phyloP scores from a whole-genome alignment of 1,284 basidiomycete species.

The Tilletiaria anomala region DNA sequence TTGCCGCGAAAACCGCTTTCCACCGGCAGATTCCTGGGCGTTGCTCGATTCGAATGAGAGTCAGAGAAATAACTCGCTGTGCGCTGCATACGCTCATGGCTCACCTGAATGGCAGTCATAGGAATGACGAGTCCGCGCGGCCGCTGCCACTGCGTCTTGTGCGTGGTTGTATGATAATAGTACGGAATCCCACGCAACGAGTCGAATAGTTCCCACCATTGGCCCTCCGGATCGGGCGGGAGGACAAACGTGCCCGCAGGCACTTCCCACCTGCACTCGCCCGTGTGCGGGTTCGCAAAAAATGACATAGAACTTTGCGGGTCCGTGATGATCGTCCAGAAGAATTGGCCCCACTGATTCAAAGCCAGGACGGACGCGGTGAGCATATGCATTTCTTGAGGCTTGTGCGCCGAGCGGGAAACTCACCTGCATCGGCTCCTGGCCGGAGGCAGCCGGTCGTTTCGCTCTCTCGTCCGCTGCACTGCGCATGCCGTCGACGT shows the following conservation, averaged over 20 bases:
- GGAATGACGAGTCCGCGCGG: slow-evolving; percentile 78
- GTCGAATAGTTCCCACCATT: slow-evolving; percentile 89
- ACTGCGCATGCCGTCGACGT: not conserved
- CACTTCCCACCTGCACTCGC: slow-evolving; percentile 80
- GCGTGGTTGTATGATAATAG: slow-evolving; percentile 79
- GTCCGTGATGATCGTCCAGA: not conserved
- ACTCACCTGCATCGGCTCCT: not conserved
- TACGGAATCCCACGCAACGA: slow-evolving; percentile 65
- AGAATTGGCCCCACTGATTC: not conserved
- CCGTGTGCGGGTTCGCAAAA: slow-evolving; percentile 80
- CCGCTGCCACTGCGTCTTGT: slow-evolving; percentile 74
- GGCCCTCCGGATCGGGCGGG: slow-evolving; percentile 66
- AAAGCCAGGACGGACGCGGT: too few species aligned
- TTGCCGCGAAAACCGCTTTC: not conserved
- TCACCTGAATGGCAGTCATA: slow-evolving; percentile 62
- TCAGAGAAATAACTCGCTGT: slow-evolving; percentile 6
- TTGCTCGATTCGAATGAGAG: slow-evolving; percentile 1
- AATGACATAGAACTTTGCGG: slow-evolving; percentile 44
- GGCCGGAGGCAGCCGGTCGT: not conserved
- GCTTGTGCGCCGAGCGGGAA: not conserved
- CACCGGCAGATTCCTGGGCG: not conserved
- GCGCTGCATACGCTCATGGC: not conserved
- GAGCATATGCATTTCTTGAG: too few species aligned
- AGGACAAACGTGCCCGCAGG: slow-evolving; percentile 77
- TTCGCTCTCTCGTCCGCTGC: not conserved